Percentiles rank a stretch among this genome's conserved stretches.
Evolutionary conservation across 2,329 filamentous ascomycete species (phyloP).

Genomic region (Ceratocystis harringtonii): DNA sequence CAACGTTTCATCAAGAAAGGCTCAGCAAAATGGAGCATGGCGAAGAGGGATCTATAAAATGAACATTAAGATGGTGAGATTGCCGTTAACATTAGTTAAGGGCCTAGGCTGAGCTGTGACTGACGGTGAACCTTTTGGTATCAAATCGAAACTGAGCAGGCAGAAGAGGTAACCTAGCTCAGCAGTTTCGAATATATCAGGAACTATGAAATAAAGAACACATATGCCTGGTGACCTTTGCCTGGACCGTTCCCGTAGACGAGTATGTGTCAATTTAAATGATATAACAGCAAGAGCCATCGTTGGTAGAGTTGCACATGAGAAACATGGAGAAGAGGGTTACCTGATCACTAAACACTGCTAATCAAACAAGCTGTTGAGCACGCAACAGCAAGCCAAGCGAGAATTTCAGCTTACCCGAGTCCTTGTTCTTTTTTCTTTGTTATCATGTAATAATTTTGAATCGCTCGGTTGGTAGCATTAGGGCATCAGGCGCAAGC

Average conservation of each 20-base stretch:
- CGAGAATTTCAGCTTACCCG: neutral
- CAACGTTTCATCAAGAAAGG: neutral
- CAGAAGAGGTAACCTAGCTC: no score
- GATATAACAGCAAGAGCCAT: neutral
- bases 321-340: neutral
- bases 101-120: no score
- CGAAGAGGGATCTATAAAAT: neutral
- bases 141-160: no score
- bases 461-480: neutral
- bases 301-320: neutral
- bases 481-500: neutral
- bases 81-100: no score
- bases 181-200: no score
- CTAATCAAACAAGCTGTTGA: no score
- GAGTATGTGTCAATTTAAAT: no score
- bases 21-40: neutral
- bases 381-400: neutral
- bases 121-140: no score
- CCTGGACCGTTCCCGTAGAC: no score
- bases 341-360: neutral
- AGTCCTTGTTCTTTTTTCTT: neutral
- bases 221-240: no score
- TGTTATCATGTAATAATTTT: neutral
- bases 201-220: no score
- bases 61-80: no score